A percentile compares a stretch with the other conserved stretches of the same genome.
Conservation (phyloP, 108 stramenopile genomes). For the Tribonema minus region DNA sequence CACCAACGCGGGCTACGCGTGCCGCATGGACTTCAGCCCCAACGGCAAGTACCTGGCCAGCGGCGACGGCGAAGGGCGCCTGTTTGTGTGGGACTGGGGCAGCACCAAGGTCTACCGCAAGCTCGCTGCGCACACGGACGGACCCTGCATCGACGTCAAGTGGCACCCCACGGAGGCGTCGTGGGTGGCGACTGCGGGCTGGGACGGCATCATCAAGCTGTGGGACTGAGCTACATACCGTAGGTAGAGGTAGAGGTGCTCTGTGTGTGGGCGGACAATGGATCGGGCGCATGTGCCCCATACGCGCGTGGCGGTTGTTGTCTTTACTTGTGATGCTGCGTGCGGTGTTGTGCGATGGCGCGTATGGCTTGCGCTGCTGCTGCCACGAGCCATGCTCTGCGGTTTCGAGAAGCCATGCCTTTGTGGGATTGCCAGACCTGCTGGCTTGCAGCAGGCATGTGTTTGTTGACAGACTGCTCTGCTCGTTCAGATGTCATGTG, state of each 20-base stretch:
- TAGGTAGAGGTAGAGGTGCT: conserved; percentile 20
- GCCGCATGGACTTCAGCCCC: conserved; percentile 77
- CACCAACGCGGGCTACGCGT: conserved; percentile 91
- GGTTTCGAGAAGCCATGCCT: too few relatives aligned
- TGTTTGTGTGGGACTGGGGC: conserved; percentile 97
- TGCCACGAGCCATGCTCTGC: not conserved
- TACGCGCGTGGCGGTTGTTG: too few relatives aligned
- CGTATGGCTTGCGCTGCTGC: too few relatives aligned
- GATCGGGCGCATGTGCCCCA: too few relatives aligned
- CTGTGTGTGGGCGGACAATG: too few relatives aligned
- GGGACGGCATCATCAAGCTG: conserved; percentile 97
- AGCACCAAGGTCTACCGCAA: conserved; percentile 50
- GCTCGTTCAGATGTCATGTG: too few relatives aligned
- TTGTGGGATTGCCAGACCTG: too few relatives aligned
- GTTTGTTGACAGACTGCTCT: too few relatives aligned
- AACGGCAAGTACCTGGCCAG: conserved; percentile 88
- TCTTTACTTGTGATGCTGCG: too few relatives aligned
- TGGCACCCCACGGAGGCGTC: conserved; percentile 96
- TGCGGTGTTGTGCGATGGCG: too few relatives aligned
- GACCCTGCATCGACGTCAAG: conserved; percentile 80
- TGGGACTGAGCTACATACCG: conserved; percentile 91
- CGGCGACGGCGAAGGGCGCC: conserved; percentile 88
- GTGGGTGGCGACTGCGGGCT: conserved; percentile 87
- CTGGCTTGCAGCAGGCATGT: too few relatives aligned
- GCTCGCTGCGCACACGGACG: conserved; percentile 71